Base-by-base conservation (phyloP, 2,329 filamentous ascomycete species). In the Dothistroma septosporum region DNA sequence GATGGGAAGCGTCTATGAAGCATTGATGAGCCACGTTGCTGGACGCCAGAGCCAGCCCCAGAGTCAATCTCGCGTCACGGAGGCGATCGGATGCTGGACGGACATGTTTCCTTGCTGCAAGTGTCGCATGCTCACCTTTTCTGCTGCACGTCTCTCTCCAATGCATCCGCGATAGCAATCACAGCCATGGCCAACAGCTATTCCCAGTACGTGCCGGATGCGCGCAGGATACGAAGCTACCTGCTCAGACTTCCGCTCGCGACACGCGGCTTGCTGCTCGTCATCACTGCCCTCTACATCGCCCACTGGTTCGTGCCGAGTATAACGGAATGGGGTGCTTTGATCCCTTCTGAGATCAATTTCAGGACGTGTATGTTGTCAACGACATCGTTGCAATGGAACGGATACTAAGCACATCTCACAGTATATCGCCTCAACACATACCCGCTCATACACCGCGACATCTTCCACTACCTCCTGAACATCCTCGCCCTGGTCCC, bases 371-470 rank as follows among this genome's bases (percentile, higher is more conserved):
- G 92, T 94, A 81, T 67, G 87, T 82, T 24, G 8, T 21, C 55
- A 6, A 32, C 44, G 53, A 24, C 19, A 12, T 60, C 16, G 12
- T 22, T 16, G 21, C 21, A 14, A 9, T 22, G 44, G n/a, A 21
- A 24, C 10, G 8, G 28, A 49, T 11, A 5, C 47, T 21, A 58
- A 44, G 19, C 12, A 12, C 21, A 11, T 53, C 28, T 35, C n/a
- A 55, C 74, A 96, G 92, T 96, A 79, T 93, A 97, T 76, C 87
- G 94, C 63, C 83, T 96, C 37, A 97, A 96, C 73, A 95, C 93
- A 0, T 99, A 91, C 72, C 91, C 92, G 0, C 80, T 99, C 59
- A 86, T 97, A 62, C 94, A 99, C 74, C 76, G 86, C 49, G 89
- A 88, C 69, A 83, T 95, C 73, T 80, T 96, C 68, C 94, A 97